Conservation (phyloP, 176 grass and related monocot genomes). For the Phyllostachys edulis region DNA sequence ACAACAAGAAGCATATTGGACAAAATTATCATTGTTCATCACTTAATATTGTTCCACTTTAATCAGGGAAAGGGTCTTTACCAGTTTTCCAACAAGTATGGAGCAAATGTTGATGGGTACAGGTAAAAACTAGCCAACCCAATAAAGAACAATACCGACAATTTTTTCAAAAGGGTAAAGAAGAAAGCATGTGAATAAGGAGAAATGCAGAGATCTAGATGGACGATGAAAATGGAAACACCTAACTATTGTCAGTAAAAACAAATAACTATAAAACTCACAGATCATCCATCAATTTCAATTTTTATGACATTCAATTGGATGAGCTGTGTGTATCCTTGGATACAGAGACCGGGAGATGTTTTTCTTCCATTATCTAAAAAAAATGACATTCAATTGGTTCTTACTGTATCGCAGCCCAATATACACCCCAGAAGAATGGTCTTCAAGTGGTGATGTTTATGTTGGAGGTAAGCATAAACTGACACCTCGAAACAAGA, state of each 20-base stretch:
- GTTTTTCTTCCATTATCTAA: too few relatives aligned
- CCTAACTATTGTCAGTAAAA: neutral
- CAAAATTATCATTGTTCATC: neutral
- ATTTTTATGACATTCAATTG: neutral
- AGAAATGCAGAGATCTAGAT: neutral
- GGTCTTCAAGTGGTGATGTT: slow-evolving; percentile 53
- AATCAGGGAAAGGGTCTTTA: slow-evolving; percentile 72
- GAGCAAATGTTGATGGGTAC: slow-evolving; percentile 85
- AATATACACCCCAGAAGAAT: slow-evolving; percentile 47
- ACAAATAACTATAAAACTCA: neutral
- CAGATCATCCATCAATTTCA: neutral
- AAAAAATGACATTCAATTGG: neutral
- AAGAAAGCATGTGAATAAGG: too few relatives aligned
- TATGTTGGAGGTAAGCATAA: slow-evolving; percentile 53
- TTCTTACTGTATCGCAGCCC: slow-evolving; percentile 38
- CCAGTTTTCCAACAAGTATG: slow-evolving; percentile 78
- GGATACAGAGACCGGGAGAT: too few relatives aligned
- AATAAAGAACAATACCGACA: neutral
- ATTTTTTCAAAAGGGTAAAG: neutral
- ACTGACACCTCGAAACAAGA: neutral
- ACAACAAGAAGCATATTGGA: neutral
- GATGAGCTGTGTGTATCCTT: too few relatives aligned
- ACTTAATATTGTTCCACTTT: slow-evolving; percentile 2
- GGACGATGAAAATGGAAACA: neutral
- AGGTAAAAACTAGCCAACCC: slow-evolving; percentile 23